These are phyloP conservation scores for Phytophthora pisi DNA, from an alignment of 352 stramenopile species.

Conservation along the genomic window DNA sequence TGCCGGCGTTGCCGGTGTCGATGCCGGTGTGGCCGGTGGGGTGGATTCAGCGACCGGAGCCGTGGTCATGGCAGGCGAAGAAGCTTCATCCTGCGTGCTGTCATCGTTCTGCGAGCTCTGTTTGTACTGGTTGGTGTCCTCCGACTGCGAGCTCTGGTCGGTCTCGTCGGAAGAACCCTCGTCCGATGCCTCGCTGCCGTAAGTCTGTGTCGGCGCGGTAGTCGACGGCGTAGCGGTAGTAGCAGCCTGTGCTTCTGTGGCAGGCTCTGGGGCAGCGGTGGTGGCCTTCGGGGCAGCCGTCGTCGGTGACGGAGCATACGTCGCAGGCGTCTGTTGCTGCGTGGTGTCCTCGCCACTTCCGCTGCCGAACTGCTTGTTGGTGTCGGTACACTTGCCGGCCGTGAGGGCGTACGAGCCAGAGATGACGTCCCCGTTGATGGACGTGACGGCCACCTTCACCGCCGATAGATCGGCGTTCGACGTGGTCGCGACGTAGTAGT, in stretches of 20 bases:
- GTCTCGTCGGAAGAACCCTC: conserved; percentile 9
- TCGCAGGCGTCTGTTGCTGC: not conserved
- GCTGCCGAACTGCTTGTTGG: conserved; percentile 38
- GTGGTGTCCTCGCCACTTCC: not conserved
- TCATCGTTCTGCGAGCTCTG: conserved; percentile 15
- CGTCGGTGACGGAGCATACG: conserved; percentile 5
- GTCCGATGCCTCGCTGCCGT: conserved; percentile 18
- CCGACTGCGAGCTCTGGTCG: conserved; percentile 7
- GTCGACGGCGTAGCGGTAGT: conserved; percentile 24
- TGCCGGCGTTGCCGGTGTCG: conserved; percentile 8
- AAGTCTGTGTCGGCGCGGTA: conserved; percentile 21
- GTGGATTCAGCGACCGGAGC: not conserved
- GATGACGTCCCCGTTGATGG: conserved; percentile 57
- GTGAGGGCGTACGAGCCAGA: conserved; percentile 58
- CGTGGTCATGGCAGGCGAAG: not conserved
- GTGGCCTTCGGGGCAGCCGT: conserved; percentile 11
- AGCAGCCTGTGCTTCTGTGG: conserved; percentile 7
- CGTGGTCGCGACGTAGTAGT: conserved; percentile 61
- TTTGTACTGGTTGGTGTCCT: conserved; percentile 1
- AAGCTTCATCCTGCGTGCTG: conserved; percentile 4
- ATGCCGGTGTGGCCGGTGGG: conserved; percentile 9
- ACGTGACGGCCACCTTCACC: conserved; percentile 58
- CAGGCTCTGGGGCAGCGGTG: not conserved
- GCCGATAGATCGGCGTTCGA: conserved; percentile 41
- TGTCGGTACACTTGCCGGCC: conserved; percentile 35